A percentile compares a stretch with the other conserved stretches of the same genome.
These are phyloP conservation scores for Adansonia gregorii DNA, from an alignment of 441 rosid species.

Conservation along the genomic window DNA sequence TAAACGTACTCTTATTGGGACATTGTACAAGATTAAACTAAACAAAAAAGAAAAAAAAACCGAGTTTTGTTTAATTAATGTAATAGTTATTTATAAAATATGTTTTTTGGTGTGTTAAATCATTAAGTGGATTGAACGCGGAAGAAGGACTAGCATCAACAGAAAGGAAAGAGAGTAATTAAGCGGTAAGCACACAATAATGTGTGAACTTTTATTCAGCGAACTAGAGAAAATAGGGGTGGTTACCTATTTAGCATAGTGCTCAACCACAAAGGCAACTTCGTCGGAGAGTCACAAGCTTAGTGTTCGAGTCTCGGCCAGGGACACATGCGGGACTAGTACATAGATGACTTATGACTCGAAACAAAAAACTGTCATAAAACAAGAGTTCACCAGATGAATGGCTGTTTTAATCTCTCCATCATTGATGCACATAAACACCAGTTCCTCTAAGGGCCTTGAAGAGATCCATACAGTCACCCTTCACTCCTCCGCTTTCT, in stretches of 20 bases:
- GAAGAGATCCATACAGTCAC: slow-evolving; percentile 55
- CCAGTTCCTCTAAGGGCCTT: slow-evolving; percentile 61
- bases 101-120: no score
- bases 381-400: background rate
- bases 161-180: background rate
- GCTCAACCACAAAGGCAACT: slow-evolving; percentile 28
- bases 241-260: slow-evolving; percentile 19
- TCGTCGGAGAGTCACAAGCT: no score
- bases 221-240: background rate
- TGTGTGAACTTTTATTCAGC: background rate
- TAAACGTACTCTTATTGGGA: no score
- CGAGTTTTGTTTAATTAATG: no score
- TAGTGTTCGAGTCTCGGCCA: background rate
- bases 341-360: slow-evolving; percentile 19
- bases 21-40: no score
- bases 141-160: background rate
- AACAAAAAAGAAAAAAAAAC: no score
- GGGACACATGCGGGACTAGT: background rate
- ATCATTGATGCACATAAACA: slow-evolving; percentile 83
- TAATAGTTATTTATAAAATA: no score
- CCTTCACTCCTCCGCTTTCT: slow-evolving; percentile 34
- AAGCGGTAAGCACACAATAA: background rate
- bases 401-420: slow-evolving; percentile 45
- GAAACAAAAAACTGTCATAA: background rate
- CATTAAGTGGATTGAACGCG: no score